phyloP scores from a whole-genome alignment of 2,329 filamentous ascomycete genomes.

The Leptoxyphium fumago region DNA sequence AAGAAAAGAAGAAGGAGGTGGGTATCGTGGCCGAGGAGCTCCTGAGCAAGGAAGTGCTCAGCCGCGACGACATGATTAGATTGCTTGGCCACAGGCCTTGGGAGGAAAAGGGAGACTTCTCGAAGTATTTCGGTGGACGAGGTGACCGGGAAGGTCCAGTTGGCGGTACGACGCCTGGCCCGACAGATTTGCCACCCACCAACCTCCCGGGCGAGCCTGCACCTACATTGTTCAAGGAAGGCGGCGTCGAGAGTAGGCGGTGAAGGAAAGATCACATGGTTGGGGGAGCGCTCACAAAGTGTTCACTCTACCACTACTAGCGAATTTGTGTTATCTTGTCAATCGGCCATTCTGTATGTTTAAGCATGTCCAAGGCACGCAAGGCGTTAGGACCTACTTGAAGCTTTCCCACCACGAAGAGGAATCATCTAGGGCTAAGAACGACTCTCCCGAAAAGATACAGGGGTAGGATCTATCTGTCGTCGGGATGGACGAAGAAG shows the following conservation, averaged over 20 bases:
- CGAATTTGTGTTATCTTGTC: too few relatives aligned
- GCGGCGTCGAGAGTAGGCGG: neutral
- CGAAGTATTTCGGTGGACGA: slow-evolving; percentile 65
- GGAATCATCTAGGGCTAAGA: too few relatives aligned
- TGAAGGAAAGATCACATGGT: too few relatives aligned
- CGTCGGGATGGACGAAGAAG: too few relatives aligned
- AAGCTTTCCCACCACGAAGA: too few relatives aligned
- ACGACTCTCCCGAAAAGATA: too few relatives aligned
- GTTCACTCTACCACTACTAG: too few relatives aligned
- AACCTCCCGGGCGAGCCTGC: slow-evolving; percentile 8
- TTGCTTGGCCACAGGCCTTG: slow-evolving; percentile 75
- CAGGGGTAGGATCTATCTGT: too few relatives aligned
- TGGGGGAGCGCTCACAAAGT: too few relatives aligned
- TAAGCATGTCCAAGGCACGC: too few relatives aligned
- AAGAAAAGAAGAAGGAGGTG: slow-evolving; percentile 75
- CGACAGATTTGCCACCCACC: slow-evolving; percentile 1
- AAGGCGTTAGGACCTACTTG: too few relatives aligned
- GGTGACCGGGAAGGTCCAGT: slow-evolving; percentile 28
- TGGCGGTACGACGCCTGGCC: slow-evolving; percentile 3
- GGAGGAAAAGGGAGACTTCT: slow-evolving; percentile 74
- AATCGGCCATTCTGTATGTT: too few relatives aligned
- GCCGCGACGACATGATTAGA: slow-evolving; percentile 81
- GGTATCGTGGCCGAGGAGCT: slow-evolving; percentile 87
- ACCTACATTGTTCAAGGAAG: slow-evolving; percentile 14
- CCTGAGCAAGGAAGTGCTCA: slow-evolving; percentile 78